These are phyloP conservation scores for Halteria grandinella DNA, from an alignment of 73 alveolate genomes.

Conservation along the genomic window DNA sequence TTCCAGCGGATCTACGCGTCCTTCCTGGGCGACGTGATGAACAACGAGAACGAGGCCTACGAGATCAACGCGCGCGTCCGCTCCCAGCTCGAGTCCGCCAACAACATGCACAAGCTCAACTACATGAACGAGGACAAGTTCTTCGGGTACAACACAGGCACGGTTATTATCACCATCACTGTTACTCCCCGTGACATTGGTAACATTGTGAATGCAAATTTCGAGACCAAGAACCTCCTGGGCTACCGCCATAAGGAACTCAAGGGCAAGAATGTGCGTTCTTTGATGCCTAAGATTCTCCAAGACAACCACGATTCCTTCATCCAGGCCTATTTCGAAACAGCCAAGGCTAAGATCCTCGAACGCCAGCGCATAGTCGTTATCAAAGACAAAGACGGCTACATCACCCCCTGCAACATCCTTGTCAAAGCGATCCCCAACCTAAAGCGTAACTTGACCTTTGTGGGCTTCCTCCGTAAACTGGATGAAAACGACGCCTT, in stretches of 20 bases:
- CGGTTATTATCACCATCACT: conserved; percentile 40
- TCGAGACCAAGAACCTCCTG: conserved; percentile 15
- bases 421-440: conserved; percentile 51
- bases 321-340: conserved; percentile 27
- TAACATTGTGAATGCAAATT: conserved; percentile 40
- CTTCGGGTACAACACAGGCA: conserved; percentile 39
- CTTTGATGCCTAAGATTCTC: conserved; percentile 44
- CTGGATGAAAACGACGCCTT: conserved; percentile 18
- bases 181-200: conserved; percentile 44
- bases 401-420: conserved; percentile 6
- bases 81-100: not conserved
- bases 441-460: conserved; percentile 10
- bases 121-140: conserved; percentile 28
- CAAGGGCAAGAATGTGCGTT: conserved; percentile 37
- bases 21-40: conserved; percentile 47
- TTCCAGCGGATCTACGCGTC: conserved; percentile 35
- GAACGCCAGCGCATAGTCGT: conserved; percentile 10
- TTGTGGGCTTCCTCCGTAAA: conserved; percentile 25
- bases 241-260: conserved; percentile 34
- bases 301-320: conserved; percentile 42
- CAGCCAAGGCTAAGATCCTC: conserved; percentile 41
- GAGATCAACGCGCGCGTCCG: not conserved
- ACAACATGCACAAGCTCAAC: not conserved
- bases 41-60: conserved; percentile 35
- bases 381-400: conserved; percentile 21